Conservation (phyloP, 73 alveolate genomes). For the Paramecium biaurelia region DNA sequence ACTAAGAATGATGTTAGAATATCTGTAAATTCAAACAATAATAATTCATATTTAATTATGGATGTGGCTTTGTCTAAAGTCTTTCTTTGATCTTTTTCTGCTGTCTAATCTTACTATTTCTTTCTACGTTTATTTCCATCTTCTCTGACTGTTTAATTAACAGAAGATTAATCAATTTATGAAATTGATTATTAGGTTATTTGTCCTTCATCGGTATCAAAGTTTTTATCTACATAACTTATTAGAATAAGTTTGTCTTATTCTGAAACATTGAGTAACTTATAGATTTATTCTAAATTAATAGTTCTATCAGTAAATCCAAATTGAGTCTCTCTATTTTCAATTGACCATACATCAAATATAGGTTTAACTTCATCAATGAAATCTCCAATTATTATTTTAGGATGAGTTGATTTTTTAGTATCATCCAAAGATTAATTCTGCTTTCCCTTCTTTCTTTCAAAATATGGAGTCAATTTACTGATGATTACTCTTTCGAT, state of each 20-base stretch:
- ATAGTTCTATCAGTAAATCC: conserved; percentile 43
- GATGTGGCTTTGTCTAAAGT: not conserved
- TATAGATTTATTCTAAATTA: not conserved
- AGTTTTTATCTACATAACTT: conserved; percentile 22
- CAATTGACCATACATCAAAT: not conserved
- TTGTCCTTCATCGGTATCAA: conserved; percentile 58
- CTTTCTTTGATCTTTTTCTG: not conserved
- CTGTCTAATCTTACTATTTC: conserved; percentile 50
- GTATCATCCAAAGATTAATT: conserved; percentile 39
- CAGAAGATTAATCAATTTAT: conserved; percentile 22
- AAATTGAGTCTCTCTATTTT: not conserved
- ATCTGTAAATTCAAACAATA: conserved; percentile 51
- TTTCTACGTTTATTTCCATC: conserved; percentile 35
- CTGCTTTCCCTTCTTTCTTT: conserved; percentile 49
- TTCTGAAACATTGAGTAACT: not conserved
- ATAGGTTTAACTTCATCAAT: not conserved
- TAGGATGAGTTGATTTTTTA: conserved; percentile 5
- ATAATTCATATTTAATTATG: conserved; percentile 40
- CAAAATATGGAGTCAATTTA: conserved; percentile 50
- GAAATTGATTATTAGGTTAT: conserved; percentile 26
- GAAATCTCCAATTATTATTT: not conserved
- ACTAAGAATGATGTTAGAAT: conserved; percentile 10
- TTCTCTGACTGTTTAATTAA: conserved; percentile 16
- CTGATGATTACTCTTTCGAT: conserved; percentile 28
- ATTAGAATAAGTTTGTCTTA: not conserved